A percentile compares a stretch with the other conserved stretches of the same genome.
Evolutionary conservation across 2,329 filamentous ascomycete species (phyloP).

Genomic region (Botrytis fragariae): DNA sequence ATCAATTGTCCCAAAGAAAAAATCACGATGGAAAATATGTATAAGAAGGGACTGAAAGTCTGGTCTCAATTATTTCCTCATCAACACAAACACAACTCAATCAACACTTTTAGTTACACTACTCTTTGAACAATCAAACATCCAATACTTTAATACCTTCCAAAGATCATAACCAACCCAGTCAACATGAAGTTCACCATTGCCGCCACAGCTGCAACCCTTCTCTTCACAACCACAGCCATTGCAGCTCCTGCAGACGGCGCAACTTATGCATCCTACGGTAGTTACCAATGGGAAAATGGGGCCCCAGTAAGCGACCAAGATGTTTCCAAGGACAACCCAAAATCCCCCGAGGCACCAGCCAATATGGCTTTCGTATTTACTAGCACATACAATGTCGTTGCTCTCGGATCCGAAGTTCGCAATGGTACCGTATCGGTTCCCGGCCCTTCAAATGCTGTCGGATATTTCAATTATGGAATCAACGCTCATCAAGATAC

Average conservation of each 20-base stretch:
- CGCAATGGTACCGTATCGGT: slow-evolving; percentile 41
- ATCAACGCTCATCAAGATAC: slow-evolving; percentile 43
- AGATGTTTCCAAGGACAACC: slow-evolving; percentile 15
- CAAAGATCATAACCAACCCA: neutral
- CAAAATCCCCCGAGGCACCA: slow-evolving; percentile 13
- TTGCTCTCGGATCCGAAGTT: slow-evolving; percentile 48
- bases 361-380: slow-evolving; percentile 37
- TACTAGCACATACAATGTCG: slow-evolving; percentile 47
- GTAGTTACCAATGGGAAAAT: neutral
- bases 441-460: slow-evolving; percentile 42
- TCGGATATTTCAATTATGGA: slow-evolving; percentile 49
- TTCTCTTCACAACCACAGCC: neutral
- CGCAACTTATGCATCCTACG: slow-evolving; percentile 7
- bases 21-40: neutral
- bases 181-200: slow-evolving; percentile 20
- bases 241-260: neutral
- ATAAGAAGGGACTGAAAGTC: neutral
- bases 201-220: neutral
- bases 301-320: slow-evolving; percentile 2
- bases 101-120: neutral
- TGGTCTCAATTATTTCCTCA: neutral
- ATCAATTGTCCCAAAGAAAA: neutral
- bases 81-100: neutral
- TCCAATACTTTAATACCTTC: neutral
- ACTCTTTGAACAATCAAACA: neutral